Evolutionary conservation across 2,329 filamentous ascomycete genomes (phyloP), one percentile per base, ranked within the genome.

Genomic region (Stagonosporopsis tanaceti): DNA sequence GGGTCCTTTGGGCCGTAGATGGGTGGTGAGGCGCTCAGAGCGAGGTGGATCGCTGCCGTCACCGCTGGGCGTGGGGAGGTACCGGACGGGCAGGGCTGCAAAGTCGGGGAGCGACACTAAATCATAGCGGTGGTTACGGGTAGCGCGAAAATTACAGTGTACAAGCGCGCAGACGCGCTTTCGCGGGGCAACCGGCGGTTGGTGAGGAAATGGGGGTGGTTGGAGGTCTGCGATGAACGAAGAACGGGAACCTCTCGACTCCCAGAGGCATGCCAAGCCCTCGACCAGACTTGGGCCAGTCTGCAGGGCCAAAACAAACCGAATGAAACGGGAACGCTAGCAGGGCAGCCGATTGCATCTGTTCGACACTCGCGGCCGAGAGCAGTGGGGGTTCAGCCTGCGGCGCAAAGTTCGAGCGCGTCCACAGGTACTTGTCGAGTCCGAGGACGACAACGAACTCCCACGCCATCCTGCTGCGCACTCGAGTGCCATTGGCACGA

Each of bases 161-260:
- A 53, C 57, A 57, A 56, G 66, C 64, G 69, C 66, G 64, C 59
- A 59, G 62, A 65, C 66, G 71, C 67, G 68, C 59, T 52, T 66
- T 61, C 59, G 66, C 57, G 58, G 61, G 50, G 60, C 42, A 47
- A 42, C 38, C 38, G 52, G 48, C 20, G 44, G 54, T 50, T 48
- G 50, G 60, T 46, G 59, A 57, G 45, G 60, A 64, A 69, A 64
- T 64, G 68, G 65, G 66, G 51, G 71, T 70, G 72, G 72, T 68
- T 72, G 71, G 72, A 63, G 59, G 65, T 66, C 51, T 34, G 65
- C 59, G 52, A 27, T 56, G 53, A 27, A 27, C 55, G 54, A 55
- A 30, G 42, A 52, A 44, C 46, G 50, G 44, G 48, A 44, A 32
- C 32, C 32, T 34, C 32, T 34, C 22, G 28, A 32, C 42, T 11